These are phyloP conservation scores for Schwanniomyces occidentalis DNA, from an alignment of 805 yeast species.

Conservation along the genomic window DNA sequence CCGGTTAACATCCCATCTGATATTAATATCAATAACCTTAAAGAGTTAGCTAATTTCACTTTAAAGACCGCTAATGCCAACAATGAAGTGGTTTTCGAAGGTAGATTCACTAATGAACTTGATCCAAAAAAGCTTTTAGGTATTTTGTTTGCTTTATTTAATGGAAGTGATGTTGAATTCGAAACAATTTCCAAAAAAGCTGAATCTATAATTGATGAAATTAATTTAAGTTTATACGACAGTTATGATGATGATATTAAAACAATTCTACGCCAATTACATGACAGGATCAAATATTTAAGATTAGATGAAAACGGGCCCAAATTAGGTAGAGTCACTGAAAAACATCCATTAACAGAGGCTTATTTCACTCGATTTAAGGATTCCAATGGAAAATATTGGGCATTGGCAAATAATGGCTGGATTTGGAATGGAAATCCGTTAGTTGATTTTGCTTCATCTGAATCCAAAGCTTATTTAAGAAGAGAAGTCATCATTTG, in stretches of 20 bases:
- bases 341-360: slow-evolving; percentile 66
- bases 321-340: slow-evolving; percentile 59
- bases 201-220: slow-evolving; percentile 63
- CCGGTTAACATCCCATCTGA: slow-evolving; percentile 46
- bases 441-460: slow-evolving; percentile 86
- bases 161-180: slow-evolving; percentile 18
- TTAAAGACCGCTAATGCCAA: slow-evolving; percentile 39
- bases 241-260: slow-evolving; percentile 73
- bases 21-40: slow-evolving; percentile 37
- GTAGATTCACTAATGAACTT: slow-evolving; percentile 55
- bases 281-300: slow-evolving; percentile 72
- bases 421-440: slow-evolving; percentile 99
- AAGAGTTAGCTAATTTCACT: slow-evolving; percentile 50
- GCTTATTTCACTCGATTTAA: slow-evolving; percentile 81
- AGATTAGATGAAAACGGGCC: slow-evolving; percentile 86
- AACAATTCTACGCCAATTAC: slow-evolving; percentile 66
- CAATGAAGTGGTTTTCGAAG: slow-evolving; percentile 46
- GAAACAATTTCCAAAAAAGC: slow-evolving; percentile 38
- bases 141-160: slow-evolving; percentile 39
- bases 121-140: slow-evolving; percentile 52
- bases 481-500: slow-evolving; percentile 93
- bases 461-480: slow-evolving; percentile 73
- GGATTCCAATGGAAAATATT: slow-evolving; percentile 51
- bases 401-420: slow-evolving; percentile 90
- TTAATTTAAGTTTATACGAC: slow-evolving; percentile 70